phyloP scores from a whole-genome alignment of 805 yeast genomes.

The Kluyveromyces lactis region DNA sequence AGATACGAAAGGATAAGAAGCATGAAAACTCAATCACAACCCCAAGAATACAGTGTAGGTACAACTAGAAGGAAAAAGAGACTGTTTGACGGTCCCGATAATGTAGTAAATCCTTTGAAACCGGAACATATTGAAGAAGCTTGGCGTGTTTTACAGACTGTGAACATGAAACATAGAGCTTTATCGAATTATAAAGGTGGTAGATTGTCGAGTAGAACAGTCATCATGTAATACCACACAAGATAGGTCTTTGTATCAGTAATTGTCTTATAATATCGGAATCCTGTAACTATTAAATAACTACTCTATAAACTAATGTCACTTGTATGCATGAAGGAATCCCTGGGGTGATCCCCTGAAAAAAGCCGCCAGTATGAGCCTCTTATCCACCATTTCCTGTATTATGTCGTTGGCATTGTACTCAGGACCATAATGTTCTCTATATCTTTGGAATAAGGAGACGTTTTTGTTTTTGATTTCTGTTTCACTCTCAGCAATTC shows the following conservation, averaged over 20 bases:
- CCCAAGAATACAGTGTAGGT: slow-evolving; percentile 30
- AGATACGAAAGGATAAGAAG: slow-evolving; percentile 47
- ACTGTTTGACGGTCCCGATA: slow-evolving; percentile 83
- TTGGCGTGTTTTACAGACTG: slow-evolving; percentile 67
- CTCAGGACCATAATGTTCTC: slow-evolving; percentile 9
- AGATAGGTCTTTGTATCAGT: too few relatives aligned
- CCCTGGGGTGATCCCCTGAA: slow-evolving; percentile 20
- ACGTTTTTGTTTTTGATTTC: slow-evolving; percentile 12
- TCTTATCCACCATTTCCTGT: slow-evolving; percentile 13
- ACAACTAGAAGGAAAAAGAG: slow-evolving; percentile 42
- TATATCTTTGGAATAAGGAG: slow-evolving; percentile 9
- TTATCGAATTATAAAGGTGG: slow-evolving; percentile 59
- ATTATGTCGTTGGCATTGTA: slow-evolving; percentile 15
- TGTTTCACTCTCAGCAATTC: slow-evolving; percentile 21
- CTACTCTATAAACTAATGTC: background rate
- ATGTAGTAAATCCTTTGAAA: slow-evolving; percentile 65
- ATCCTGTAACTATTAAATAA: background rate
- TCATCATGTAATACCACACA: slow-evolving; percentile 30
- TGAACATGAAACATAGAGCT: slow-evolving; percentile 50
- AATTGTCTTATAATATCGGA: background rate
- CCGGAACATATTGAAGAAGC: slow-evolving; percentile 85
- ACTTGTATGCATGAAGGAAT: slow-evolving; percentile 17
- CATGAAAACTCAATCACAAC: slow-evolving; percentile 30
- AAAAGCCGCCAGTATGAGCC: slow-evolving; percentile 17
- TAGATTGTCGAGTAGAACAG: slow-evolving; percentile 28